Percentiles rank a stretch among this genome's conserved stretches.
phyloP scores from a whole-genome alignment of 306 rosid species.

The Vigna hirtella region DNA sequence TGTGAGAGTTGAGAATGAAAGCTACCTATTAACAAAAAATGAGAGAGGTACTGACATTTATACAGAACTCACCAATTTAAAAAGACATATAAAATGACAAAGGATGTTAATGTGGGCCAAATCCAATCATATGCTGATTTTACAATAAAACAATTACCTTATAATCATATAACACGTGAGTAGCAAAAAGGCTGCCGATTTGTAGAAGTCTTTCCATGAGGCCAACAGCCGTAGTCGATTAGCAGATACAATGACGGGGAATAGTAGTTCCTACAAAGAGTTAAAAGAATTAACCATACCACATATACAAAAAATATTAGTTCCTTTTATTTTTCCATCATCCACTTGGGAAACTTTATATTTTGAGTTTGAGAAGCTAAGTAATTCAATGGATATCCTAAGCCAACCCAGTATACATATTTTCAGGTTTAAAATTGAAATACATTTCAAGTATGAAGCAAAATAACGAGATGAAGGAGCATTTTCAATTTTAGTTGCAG shows the following conservation, averaged over 20 bases:
- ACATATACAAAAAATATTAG: constrained; percentile 33
- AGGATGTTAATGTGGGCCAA: constrained; percentile 13
- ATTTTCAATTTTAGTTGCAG: not conserved
- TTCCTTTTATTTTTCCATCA: constrained; percentile 22
- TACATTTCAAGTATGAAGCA: constrained; percentile 14
- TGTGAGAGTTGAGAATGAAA: constrained; percentile 19
- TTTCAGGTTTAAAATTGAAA: constrained; percentile 18
- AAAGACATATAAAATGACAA: constrained; percentile 4
- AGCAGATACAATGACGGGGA: constrained; percentile 65
- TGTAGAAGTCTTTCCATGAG: constrained; percentile 78
- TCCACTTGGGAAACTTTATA: constrained; percentile 24
- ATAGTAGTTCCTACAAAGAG: constrained; percentile 79
- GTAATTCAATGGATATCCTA: constrained; percentile 33
- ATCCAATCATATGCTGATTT: constrained; percentile 27
- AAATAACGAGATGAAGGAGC: constrained; percentile 13
- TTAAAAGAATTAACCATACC: constrained; percentile 40
- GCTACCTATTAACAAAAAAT: constrained; percentile 6
- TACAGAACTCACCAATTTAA: constrained; percentile 26
- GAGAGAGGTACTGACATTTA: constrained; percentile 16
- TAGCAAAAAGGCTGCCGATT: constrained; percentile 71
- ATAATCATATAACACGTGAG: constrained; percentile 66
- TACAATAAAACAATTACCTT: constrained; percentile 61
- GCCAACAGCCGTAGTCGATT: constrained; percentile 59
- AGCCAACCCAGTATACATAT: constrained; percentile 12
- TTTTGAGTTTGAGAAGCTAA: constrained; percentile 16